Base-by-base conservation (phyloP, 495 filamentous ascomycete species). In the Hyphodiscus hymeniophilus region DNA sequence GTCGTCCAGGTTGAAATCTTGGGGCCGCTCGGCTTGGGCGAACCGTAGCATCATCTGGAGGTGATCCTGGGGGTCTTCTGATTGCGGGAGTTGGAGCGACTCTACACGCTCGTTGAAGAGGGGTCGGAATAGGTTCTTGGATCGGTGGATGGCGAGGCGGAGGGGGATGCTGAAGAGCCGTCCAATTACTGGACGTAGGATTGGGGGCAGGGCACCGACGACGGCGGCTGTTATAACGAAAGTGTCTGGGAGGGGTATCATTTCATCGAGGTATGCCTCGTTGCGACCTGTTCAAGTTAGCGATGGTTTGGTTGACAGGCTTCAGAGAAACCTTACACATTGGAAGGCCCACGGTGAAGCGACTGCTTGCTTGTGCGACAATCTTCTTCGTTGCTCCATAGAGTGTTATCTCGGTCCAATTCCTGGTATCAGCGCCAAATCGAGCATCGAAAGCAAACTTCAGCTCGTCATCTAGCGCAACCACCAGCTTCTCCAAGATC, bases 311-410 rank as follows among this genome's bases (percentile, higher is more conserved):
- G 21, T 15, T 23, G 31, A 5, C 11, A 17, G 15, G 18, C 11
- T 3, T 2, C 15, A 21, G 38, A 13, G 30, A 35, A 2, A 28
- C 36, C 51, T 33, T 48, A 65, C 66, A 68, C 4, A 72, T 46
- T 2, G 63, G 60, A n/a, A 58, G 34, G 1, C 68, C 69, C 20
- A 72, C 54, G 13, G 66, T 65, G 49, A 68, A 66, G 10, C 67
- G 61, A 45, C 61, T 67, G 7, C 62, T 47, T 3, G 54, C 57
- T 16, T 60, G 60, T 1, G 59, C 58, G 7, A 72, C 58, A 16
- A 70, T 51, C 41, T 52, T 45, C 38, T 59, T 48, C 24, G 67
- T 54, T 12, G 57, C 57, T 11, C 64, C 48, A 30, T 59, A 47
- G 12, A 72, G 12, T 11, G 40, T 20, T 20, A 42, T 7, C 16